Conservation (phyloP, 108 stramenopile genomes). For the Nannochloropsis gaditana region DNA sequence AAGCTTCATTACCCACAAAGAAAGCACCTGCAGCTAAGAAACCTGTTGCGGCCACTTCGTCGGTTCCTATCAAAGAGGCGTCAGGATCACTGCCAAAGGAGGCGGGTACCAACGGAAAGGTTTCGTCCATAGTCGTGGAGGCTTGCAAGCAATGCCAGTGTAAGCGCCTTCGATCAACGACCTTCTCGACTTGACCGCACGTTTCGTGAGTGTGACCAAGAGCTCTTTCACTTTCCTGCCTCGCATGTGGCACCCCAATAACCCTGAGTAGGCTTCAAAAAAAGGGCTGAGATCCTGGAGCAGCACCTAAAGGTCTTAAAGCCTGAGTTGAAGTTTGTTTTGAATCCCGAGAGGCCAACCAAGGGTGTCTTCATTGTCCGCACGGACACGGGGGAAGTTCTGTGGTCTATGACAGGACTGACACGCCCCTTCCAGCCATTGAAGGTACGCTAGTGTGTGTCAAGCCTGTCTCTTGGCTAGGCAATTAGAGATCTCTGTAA, state of each 20-base stretch:
- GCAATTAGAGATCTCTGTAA: too few relatives aligned
- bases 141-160: conserved; percentile 19
- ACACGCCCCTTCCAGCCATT: neutral
- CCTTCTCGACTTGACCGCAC: neutral
- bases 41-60: neutral
- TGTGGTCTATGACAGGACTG: conserved; percentile 13
- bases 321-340: neutral
- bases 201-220: neutral
- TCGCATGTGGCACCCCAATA: neutral
- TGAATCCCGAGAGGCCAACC: neutral
- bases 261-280: neutral
- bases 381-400: neutral
- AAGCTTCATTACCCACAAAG: neutral
- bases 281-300: neutral
- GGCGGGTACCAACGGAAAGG: neutral
- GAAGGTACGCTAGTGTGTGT: neutral
- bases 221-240: neutral
- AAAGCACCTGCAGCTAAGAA: neutral
- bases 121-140: neutral
- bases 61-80: neutral
- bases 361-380: conserved; percentile 13
- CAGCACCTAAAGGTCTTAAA: neutral
- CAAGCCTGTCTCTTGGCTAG: too few relatives aligned
- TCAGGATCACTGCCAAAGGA: neutral
- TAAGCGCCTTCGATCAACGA: neutral